These are phyloP conservation scores for Prunus mongolica DNA, from an alignment of 306 rosid species.

Conservation along the genomic window DNA sequence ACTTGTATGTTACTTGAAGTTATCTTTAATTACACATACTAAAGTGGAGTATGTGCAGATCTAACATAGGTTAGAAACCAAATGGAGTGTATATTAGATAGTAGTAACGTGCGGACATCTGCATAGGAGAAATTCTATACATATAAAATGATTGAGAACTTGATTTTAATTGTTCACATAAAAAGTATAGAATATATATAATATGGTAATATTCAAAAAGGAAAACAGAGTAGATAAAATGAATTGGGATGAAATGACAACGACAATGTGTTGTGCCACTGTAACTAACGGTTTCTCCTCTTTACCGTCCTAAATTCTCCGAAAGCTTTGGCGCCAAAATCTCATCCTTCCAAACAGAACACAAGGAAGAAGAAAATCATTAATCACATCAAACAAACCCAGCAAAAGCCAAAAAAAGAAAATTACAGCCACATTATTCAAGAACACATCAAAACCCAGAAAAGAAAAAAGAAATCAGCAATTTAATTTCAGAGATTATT, in stretches of 20 bases:
- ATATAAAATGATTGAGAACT: too few relatives aligned
- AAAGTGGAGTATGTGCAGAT: too few relatives aligned
- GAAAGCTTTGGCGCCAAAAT: constrained; percentile 68
- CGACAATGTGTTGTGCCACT: not conserved
- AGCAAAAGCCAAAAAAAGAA: not conserved
- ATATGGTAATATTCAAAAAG: too few relatives aligned
- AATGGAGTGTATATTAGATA: too few relatives aligned
- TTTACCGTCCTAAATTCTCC: constrained; percentile 35
- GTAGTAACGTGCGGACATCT: too few relatives aligned
- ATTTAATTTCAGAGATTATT: not conserved
- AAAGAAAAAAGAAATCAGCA: not conserved
- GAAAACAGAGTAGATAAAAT: too few relatives aligned
- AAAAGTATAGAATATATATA: too few relatives aligned
- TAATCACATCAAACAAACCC: constrained; percentile 7
- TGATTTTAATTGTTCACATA: too few relatives aligned
- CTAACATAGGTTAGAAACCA: too few relatives aligned
- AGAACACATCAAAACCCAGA: not conserved
- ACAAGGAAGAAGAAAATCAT: constrained; percentile 6
- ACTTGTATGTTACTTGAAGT: too few relatives aligned
- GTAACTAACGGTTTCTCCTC: constrained; percentile 32
- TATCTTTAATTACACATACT: too few relatives aligned
- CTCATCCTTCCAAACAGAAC: constrained; percentile 51
- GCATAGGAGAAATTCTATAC: too few relatives aligned
- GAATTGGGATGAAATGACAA: not conserved
- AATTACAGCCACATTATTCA: not conserved